Base-by-base conservation (phyloP, 768 basidiomycete species). In the Serendipita vermifera region DNA sequence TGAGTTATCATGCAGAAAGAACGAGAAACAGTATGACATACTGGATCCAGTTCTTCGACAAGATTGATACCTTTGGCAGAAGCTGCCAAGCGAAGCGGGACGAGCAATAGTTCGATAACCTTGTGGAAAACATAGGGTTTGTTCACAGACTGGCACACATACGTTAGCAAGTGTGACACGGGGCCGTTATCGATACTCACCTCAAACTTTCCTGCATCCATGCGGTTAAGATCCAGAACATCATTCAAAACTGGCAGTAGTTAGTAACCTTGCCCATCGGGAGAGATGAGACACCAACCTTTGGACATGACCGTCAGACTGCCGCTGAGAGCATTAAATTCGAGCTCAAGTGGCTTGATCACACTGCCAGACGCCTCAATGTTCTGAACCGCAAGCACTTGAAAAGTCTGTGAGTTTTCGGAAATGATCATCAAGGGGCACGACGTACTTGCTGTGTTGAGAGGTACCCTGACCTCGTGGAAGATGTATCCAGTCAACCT, bases 281-380 rank as follows among this genome's bases (percentile, higher is more conserved):
- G 22, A 51, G 1, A 9, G 5, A 3, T 51, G 9, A 5, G n/a
- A 4, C 46, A 20, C 9, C 35, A 22, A 77, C 84, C 85, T 74
- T 88, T 87, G 33, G 82, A 81, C 91, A 92, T 92, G 83, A 88
- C 87, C 57, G 79, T 82, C 51, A 92, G 69, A 63, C 83, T 85
- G 1, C 85, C 85, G 62, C 81, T 80, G 15, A 92, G 74, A 4
- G 87, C 92, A 63, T 81, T 82, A 64, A 92, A 91, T 71, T 96
- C 91, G 57, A 93, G 81, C 59, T 85, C 82, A 63, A 91, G 84
- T 33, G 83, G 79, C 60, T 78, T 81, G 2, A 77, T 75, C 40
- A 94, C 77, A 1, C 78, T 77, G 5, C 83, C 80, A 1, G 80
- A 80, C 1, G 87, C 88, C 59, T 86, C 83, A 77, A 94, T 82